Evolutionary conservation across 1,284 basidiomycete species (phyloP).

Genomic region (Cutaneotrichosporon cutaneum): DNA sequence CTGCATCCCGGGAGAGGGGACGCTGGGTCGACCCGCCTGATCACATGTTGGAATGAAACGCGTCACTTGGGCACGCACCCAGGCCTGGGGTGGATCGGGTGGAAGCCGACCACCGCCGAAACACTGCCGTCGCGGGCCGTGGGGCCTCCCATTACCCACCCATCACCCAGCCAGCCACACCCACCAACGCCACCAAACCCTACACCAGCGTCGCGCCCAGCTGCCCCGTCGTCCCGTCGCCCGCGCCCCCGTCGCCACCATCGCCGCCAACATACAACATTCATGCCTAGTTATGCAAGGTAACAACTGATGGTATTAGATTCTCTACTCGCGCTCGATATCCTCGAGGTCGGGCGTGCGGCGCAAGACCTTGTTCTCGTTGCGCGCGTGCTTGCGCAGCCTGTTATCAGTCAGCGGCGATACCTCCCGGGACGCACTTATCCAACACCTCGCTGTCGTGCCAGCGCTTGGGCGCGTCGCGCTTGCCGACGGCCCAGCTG

Average conservation of each 20-base stretch:
- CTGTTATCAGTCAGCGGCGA: slow-evolving; percentile 22
- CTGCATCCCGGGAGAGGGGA: too few species aligned
- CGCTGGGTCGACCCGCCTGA: too few species aligned
- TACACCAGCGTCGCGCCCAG: too few species aligned
- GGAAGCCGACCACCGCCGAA: too few species aligned
- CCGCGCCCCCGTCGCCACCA: background rate
- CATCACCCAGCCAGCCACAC: background rate
- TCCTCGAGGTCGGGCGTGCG: slow-evolving; percentile 75
- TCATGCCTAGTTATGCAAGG: background rate
- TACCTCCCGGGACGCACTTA: slow-evolving; percentile 50
- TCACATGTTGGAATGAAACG: background rate
- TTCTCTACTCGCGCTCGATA: slow-evolving; percentile 6
- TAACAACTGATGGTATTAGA: slow-evolving; percentile 1
- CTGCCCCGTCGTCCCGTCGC: too few species aligned
- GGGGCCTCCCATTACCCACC: too few species aligned
- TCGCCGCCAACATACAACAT: background rate
- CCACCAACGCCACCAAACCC: background rate
- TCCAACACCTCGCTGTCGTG: slow-evolving; percentile 67
- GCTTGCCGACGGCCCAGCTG: slow-evolving; percentile 85
- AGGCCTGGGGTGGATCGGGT: too few species aligned
- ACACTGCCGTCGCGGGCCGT: too few species aligned
- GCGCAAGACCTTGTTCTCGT: slow-evolving; percentile 85
- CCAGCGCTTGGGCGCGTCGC: slow-evolving; percentile 77
- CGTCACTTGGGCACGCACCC: too few species aligned
- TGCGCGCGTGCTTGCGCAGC: slow-evolving; percentile 77